Evolutionary conservation across 257 asterid species (phyloP).

Genomic region (Nicotiana paniculata): DNA sequence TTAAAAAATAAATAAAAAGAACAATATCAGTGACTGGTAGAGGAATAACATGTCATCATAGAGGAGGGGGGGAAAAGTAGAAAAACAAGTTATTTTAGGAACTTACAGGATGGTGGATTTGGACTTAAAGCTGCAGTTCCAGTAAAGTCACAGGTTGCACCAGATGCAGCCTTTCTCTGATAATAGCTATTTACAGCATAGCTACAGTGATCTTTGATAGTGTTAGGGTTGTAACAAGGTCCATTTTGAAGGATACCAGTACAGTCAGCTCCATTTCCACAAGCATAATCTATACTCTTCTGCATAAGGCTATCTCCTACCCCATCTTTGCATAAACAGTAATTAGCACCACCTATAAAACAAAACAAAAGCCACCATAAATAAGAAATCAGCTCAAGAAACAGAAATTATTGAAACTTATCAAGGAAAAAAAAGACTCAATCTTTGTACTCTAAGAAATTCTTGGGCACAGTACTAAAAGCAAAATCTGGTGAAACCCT

Average conservation of each 20-base stretch:
- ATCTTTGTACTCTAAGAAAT: neutral
- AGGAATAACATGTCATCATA: neutral
- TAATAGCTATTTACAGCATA: conserved; percentile 87
- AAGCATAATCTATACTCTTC: conserved; percentile 77
- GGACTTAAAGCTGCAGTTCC: conserved; percentile 42
- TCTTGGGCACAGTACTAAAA: neutral
- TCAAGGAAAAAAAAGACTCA: neutral
- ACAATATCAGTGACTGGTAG: neutral
- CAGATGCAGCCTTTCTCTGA: conserved; percentile 41
- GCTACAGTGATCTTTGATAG: conserved; percentile 72
- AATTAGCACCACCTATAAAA: conserved; percentile 43
- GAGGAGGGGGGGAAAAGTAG: neutral
- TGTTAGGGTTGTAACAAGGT: conserved; percentile 66
- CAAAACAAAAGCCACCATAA: neutral
- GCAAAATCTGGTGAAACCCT: neutral
- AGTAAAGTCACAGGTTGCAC: conserved; percentile 61
- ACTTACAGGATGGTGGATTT: conserved; percentile 44
- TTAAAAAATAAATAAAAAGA: neutral
- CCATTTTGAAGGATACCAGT: conserved; percentile 51
- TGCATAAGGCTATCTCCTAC: conserved; percentile 33
- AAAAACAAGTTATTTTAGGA: neutral
- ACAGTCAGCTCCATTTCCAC: conserved; percentile 85
- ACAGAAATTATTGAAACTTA: neutral
- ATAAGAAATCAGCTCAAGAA: conserved; percentile 19
- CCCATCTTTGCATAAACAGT: conserved; percentile 62